Evolutionary conservation across 2,329 filamentous ascomycete genomes (phyloP).

Genomic region (Diaporthe capsici): DNA sequence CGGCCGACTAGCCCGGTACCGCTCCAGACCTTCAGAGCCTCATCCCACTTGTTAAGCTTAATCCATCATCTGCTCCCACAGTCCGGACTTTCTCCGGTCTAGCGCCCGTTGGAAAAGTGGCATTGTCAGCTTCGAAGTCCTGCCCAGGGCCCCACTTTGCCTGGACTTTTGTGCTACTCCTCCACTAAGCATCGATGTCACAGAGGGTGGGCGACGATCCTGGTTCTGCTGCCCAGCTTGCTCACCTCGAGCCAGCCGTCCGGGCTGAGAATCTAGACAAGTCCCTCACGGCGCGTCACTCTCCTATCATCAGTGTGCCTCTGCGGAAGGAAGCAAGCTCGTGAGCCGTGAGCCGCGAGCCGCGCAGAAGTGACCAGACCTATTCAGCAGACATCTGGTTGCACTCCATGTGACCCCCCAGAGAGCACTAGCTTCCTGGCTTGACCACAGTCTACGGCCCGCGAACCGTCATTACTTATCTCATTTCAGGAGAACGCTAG

Average conservation of each 20-base stretch:
- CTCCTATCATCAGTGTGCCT: background rate
- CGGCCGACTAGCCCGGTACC: conserved; percentile 12
- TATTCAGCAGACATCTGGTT: background rate
- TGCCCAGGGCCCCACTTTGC: background rate
- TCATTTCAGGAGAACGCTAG: background rate
- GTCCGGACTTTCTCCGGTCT: conserved; percentile 1
- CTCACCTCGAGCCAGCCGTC: background rate
- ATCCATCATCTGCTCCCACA: conserved; percentile 3
- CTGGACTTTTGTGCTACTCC: background rate
- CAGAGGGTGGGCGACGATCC: background rate
- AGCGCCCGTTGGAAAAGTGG: conserved; percentile 17
- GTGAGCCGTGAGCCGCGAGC: background rate
- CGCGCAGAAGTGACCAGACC: conserved; percentile 1
- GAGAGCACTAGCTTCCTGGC: background rate
- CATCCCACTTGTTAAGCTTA: conserved; percentile 20
- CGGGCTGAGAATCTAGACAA: background rate
- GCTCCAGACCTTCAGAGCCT: conserved; percentile 17
- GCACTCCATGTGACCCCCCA: conserved; percentile 3
- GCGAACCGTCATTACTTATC: conserved; percentile 15
- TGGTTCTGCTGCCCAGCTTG: background rate
- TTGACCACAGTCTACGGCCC: conserved; percentile 23
- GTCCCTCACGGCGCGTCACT: conserved; percentile 5
- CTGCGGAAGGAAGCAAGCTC: background rate
- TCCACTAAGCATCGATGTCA: background rate
- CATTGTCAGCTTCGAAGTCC: background rate